A percentile compares a stretch with the other conserved stretches of the same genome.
phyloP scores from a whole-genome alignment of 2,329 filamentous ascomycete genomes.

The Aspergillus candidus region DNA sequence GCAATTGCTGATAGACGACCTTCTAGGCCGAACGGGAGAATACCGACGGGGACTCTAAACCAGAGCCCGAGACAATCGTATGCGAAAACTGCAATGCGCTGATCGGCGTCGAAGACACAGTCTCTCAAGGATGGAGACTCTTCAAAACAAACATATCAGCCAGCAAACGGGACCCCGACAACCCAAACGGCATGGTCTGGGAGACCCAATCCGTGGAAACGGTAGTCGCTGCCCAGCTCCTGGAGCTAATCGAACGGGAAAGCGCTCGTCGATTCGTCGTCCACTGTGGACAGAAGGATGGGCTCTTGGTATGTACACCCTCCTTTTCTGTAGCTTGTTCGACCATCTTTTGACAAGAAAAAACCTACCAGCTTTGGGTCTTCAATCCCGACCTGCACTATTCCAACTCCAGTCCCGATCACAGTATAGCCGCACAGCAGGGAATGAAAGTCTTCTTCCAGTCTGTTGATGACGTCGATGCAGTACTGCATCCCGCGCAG shows the following conservation, averaged over 20 bases:
- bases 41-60: slow-evolving; percentile 28
- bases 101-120: slow-evolving; percentile 37
- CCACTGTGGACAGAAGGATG: slow-evolving; percentile 29
- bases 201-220: slow-evolving; percentile 30
- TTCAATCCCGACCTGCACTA: slow-evolving; percentile 56
- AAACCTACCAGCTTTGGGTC: slow-evolving; percentile 46
- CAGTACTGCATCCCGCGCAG: slow-evolving; percentile 30
- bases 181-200: slow-evolving; percentile 27
- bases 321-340: not conserved
- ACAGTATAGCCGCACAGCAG: slow-evolving; percentile 35
- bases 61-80: slow-evolving; percentile 24
- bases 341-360: not conserved
- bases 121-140: slow-evolving; percentile 43
- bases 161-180: slow-evolving; percentile 15
- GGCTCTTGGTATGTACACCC: slow-evolving; percentile 29
- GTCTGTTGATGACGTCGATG: slow-evolving; percentile 24
- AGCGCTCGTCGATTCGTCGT: slow-evolving; percentile 53
- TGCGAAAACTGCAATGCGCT: slow-evolving; percentile 27
- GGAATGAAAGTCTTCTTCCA: slow-evolving; percentile 55
- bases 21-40: slow-evolving; percentile 20
- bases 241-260: slow-evolving; percentile 51
- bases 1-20: slow-evolving; percentile 10
- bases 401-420: slow-evolving; percentile 40
- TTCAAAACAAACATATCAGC: slow-evolving; percentile 44
- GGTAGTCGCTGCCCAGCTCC: slow-evolving; percentile 49